Base-by-base conservation (phyloP, 2,329 filamentous ascomycete species). In the Mycosphaerelloides madeirae region DNA sequence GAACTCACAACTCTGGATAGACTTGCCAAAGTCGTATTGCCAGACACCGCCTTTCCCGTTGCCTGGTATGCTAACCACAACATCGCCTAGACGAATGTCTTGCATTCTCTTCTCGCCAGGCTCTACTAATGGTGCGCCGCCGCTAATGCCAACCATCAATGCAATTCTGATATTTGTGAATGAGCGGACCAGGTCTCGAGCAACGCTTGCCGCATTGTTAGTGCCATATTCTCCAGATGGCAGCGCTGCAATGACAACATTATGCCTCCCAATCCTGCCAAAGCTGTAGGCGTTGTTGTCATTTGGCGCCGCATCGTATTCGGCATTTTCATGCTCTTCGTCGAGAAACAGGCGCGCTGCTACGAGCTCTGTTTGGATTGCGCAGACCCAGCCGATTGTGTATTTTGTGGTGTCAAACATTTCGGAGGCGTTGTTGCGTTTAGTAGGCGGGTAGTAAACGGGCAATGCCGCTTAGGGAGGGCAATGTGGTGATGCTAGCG, bases 71-170 rank as follows among this genome's bases (percentile, higher is more conserved):
- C 32, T 18, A 12, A 22, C 47, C 4, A 38, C 35, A 8, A 38
- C 22, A 28, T 38, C 46, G 1, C 54, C 54, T 13, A 57, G 56
- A 1, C 56, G 46, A 7, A 59, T 50, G 18, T 58, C 45, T 29
- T 42, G n/a, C n/a, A n/a, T n/a, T n/a, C n/a, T n/a, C n/a, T n/a
- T n/a, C n/a, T n/a, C n/a, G n/a, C n/a, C n/a, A 20, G 25, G 32
- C 44, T 33, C 40, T 29, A 25, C 39, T 48, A 1, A n/a, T n/a
- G 49, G 50, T 5, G 54, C 54, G 3, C 51, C 57, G 31, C 56
- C 57, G 9, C 54, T 53, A 32, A 60, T 59, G 0, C 57, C 57
- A 2, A 58, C 54, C 50, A 59, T 44, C 3, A 60, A 41, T 3
- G 50, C 54, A 25, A 56, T 38, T 12, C 36, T 29, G 31, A 58